phyloP scores from a whole-genome alignment of 1,284 basidiomycete genomes.

The Trichosporon coremiiforme region DNA sequence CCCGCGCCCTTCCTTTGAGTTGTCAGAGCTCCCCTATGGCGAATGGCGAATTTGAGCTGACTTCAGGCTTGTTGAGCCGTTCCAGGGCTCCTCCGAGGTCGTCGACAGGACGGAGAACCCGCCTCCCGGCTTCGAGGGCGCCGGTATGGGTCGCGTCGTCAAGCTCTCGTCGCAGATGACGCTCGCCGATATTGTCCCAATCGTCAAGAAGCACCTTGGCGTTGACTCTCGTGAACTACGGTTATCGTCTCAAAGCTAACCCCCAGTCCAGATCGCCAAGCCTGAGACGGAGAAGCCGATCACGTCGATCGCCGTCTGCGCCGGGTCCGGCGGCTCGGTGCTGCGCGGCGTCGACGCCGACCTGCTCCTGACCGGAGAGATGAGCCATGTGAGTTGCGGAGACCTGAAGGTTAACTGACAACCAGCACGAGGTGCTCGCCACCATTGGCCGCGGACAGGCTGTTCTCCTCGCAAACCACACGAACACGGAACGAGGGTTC shows the following conservation, averaged over 20 bases:
- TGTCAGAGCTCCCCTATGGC: no score
- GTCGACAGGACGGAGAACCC: conserved; percentile 32
- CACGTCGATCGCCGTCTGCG: conserved; percentile 72
- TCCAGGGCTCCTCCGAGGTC: conserved; percentile 37
- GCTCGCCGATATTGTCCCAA: conserved; percentile 64
- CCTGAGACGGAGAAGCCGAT: conserved; percentile 48
- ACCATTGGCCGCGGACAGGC: conserved; percentile 70
- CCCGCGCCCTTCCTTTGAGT: no score
- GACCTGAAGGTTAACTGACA: conserved; percentile 28
- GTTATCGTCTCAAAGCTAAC: conserved; percentile 6
- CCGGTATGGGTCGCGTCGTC: conserved; percentile 71
- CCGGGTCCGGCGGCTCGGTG: conserved; percentile 69
- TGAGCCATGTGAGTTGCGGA: conserved; percentile 79
- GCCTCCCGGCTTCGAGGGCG: conserved; percentile 54
- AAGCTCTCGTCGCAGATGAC: conserved; percentile 56
- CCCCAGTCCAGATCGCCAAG: conserved; percentile 75
- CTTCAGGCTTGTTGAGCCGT: conserved; percentile 50
- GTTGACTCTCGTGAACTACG: conserved; percentile 65
- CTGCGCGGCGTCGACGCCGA: conserved; percentile 71
- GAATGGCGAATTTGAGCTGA: no score
- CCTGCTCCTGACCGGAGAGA: conserved; percentile 87
- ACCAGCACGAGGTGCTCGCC: conserved; percentile 78
- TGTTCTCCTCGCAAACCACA: conserved; percentile 81
- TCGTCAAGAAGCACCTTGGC: conserved; percentile 70
- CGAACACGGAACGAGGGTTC: conserved; percentile 86